Evolutionary conservation across 179 eudicot genomes (phyloP).

Genomic region (Spergularia azorica): DNA sequence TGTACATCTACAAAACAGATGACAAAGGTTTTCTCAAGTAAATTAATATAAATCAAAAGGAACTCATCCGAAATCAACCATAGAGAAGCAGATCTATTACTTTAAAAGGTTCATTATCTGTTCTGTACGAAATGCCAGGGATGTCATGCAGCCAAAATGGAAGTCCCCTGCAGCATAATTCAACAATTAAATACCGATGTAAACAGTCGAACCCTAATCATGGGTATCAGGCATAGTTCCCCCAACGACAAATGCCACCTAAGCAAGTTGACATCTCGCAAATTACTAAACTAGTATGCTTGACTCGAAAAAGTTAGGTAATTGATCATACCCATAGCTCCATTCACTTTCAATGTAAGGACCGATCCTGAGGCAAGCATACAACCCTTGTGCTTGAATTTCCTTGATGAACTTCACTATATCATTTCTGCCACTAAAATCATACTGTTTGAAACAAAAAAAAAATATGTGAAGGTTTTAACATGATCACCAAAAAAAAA

Average conservation of each 20-base stretch:
- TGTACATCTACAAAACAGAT: conserved; percentile 48
- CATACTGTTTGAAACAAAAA: conserved; percentile 36
- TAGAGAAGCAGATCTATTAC: conserved; percentile 31
- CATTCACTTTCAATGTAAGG: conserved; percentile 65
- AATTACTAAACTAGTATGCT: too few relatives aligned
- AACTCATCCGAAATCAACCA: too few relatives aligned
- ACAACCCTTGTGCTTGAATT: conserved; percentile 51
- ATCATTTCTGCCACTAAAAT: conserved; percentile 50
- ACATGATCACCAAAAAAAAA: not conserved
- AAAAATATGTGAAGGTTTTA: not conserved
- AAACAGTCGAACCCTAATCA: too few relatives aligned
- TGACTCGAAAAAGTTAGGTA: too few relatives aligned
- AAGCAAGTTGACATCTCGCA: not conserved
- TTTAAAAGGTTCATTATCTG: conserved; percentile 79
- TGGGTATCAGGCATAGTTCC: too few relatives aligned
- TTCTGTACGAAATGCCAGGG: conserved; percentile 64
- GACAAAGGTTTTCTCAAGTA: not conserved
- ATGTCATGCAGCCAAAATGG: conserved; percentile 89
- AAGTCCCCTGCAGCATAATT: conserved; percentile 43
- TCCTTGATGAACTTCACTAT: conserved; percentile 54
- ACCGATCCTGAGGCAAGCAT: conserved; percentile 56
- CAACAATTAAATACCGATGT: not conserved
- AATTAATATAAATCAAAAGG: not conserved
- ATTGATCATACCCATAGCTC: conserved; percentile 43
- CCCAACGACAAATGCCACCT: too few relatives aligned